Evolutionary conservation across 345 rosid genomes (phyloP).

Genomic region (Eucalyptus urophylla): DNA sequence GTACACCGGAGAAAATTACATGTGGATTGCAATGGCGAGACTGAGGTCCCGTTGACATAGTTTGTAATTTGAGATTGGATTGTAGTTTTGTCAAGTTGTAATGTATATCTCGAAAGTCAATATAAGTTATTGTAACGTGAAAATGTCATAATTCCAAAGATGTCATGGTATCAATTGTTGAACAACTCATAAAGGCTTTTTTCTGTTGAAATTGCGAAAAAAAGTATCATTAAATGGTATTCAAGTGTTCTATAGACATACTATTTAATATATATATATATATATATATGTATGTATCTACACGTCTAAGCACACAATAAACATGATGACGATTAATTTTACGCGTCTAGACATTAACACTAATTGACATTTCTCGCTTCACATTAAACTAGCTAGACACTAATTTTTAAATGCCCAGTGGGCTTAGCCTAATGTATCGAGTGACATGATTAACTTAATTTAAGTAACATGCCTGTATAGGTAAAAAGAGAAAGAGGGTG

Average conservation of each 20-base stretch:
- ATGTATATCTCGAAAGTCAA: rapidly evolving
- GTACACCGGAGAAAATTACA: background rate
- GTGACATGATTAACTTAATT: background rate
- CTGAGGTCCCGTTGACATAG: rapidly evolving
- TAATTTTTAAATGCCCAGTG: background rate
- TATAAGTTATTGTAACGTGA: background rate
- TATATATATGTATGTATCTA: too few species aligned
- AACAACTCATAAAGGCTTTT: rapidly evolving
- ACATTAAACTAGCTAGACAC: background rate
- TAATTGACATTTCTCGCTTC: background rate
- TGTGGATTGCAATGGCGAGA: background rate
- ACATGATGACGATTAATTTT: background rate
- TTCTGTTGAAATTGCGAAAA: background rate
- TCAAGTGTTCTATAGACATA: too few species aligned
- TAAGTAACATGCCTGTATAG: background rate
- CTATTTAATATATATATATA: too few species aligned
- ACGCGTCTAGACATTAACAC: rapidly evolving
- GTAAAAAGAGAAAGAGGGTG: background rate
- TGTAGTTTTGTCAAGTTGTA: background rate
- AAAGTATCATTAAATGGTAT: too few species aligned
- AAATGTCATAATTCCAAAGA: rapidly evolving
- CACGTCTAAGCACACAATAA: background rate
- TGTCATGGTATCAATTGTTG: rapidly evolving
- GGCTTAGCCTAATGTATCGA: background rate
- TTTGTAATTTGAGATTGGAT: background rate